Evolutionary conservation across 176 grass and related monocot species (phyloP), one percentile per base, ranked within the genome.

Genomic region (Areca catechu): DNA sequence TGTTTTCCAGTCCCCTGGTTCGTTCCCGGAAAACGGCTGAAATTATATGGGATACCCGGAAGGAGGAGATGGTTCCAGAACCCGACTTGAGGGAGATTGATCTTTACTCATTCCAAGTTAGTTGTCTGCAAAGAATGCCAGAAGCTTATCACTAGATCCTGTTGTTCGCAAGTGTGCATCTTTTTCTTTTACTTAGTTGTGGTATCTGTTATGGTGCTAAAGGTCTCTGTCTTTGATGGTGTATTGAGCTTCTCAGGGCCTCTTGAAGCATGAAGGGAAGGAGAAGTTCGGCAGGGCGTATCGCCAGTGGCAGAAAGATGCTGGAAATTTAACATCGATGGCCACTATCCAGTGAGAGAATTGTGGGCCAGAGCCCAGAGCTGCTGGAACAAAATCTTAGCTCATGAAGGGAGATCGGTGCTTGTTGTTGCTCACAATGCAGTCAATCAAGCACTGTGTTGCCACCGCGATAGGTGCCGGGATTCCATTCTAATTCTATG

Each of bases 351-450:
- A 0, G 90, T 89, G 17, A 70, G 52, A 71, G 85, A 95, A 59
- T 63, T 86, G 22, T 97, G 93, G 86, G 87, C 76, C 56, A 60
- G 84, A 5, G 87, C 87, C 0, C 74, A 66, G 58, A 83, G 68
- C 82, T 88, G 83, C 58, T 91, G 93, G 86, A 75, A 74, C 68
- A 90, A 80, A 73, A 91, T 97, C 51, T 54, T 91, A 55, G 78
- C 75, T 16, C 87, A 85, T 10, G 81, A 85, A 69, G 87, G 77
- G 34, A 91, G 75, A 69, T 88, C 93, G 0, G 78, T 88, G n/a
- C 86, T 97, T 67, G 86, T 97, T 30, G 92, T 91, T 20, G 92
- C 92, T 4, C 92, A 97, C 48, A 91, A 91, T 85, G 92, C 92
- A 5, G 86, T 97, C 50, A 97, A 91, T 51, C 86, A 97, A 51